Conservation (phyloP, 1,139 yeast species). For the Lodderomyces beijingensis region DNA sequence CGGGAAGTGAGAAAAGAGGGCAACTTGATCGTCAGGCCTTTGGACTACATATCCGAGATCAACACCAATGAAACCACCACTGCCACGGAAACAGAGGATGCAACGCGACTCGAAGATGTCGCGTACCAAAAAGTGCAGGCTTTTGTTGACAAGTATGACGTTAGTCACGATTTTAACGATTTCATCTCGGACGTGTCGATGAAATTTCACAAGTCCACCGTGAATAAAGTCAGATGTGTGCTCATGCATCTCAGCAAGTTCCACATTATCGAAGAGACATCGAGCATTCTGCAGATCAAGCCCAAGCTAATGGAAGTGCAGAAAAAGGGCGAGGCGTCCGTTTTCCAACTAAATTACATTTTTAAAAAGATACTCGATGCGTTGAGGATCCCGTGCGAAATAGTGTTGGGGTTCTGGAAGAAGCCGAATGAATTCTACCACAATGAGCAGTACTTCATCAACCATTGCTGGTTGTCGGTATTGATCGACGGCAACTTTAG, state of each 20-base stretch:
- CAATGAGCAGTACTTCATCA: slow-evolving; percentile 53
- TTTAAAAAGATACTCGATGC: slow-evolving; percentile 71
- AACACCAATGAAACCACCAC: slow-evolving; percentile 39
- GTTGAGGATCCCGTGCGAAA: slow-evolving; percentile 67
- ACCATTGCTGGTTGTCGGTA: slow-evolving; percentile 89
- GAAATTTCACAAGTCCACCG: slow-evolving; percentile 32
- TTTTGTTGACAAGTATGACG: slow-evolving; percentile 30
- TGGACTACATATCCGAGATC: slow-evolving; percentile 53
- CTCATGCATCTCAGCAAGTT: slow-evolving; percentile 40
- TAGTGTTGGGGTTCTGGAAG: slow-evolving; percentile 80
- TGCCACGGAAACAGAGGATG: slow-evolving; percentile 15
- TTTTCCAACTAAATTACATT: slow-evolving; percentile 73
- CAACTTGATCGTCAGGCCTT: slow-evolving; percentile 64
- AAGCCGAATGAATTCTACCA: slow-evolving; percentile 60
- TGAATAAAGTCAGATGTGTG: slow-evolving; percentile 36
- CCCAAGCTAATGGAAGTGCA: slow-evolving; percentile 40
- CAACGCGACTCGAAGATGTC: slow-evolving; percentile 15
- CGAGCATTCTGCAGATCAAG: slow-evolving; percentile 36
- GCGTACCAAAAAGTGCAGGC: slow-evolving; percentile 24
- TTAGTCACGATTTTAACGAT: slow-evolving; percentile 36
- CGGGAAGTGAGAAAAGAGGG: slow-evolving; percentile 68
- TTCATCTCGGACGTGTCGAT: slow-evolving; percentile 43
- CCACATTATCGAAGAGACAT: slow-evolving; percentile 32
- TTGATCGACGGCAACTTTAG: slow-evolving; percentile 73
- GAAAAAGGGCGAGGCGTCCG: slow-evolving; percentile 43